These are phyloP conservation scores for Solanum ahanhuiri DNA, from an alignment of 257 asterid species.

Conservation along the genomic window DNA sequence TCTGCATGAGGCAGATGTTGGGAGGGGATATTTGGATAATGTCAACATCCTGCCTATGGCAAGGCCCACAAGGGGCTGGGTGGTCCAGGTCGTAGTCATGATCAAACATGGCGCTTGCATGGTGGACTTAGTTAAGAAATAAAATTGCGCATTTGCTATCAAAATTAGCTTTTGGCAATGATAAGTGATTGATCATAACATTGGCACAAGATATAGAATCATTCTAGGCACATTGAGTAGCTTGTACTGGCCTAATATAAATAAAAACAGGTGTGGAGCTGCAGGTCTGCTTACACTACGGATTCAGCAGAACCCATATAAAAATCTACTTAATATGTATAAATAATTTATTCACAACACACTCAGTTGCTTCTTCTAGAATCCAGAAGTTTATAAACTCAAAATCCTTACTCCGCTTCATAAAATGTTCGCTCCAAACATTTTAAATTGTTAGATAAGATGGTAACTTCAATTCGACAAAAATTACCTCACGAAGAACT, in stretches of 20 bases:
- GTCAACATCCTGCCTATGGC: too few relatives aligned
- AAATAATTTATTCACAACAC: not conserved
- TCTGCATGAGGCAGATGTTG: too few relatives aligned
- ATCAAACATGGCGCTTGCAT: not conserved
- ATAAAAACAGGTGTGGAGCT: not conserved
- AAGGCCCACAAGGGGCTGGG: not conserved
- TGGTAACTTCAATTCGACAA: not conserved
- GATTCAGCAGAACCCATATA: not conserved
- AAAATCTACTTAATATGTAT: not conserved
- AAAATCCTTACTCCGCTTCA: not conserved
- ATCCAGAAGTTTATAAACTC: too few relatives aligned
- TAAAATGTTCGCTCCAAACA: not conserved
- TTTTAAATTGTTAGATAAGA: not conserved
- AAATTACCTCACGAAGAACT: constrained; percentile 55
- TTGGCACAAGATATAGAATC: not conserved
- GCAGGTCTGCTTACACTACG: not conserved
- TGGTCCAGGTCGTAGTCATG: not conserved
- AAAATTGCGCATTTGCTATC: not conserved
- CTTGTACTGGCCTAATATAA: not conserved
- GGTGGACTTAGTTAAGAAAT: not conserved
- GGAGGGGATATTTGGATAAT: too few relatives aligned
- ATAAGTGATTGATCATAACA: not conserved
- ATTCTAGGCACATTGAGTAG: not conserved
- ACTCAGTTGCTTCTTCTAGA: not conserved
- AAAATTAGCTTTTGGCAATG: not conserved